Evolutionary conservation across 192 early-diverging fungal species (phyloP), one percentile per base, ranked within the genome.

Genomic region (Jimgerdemannia flammicorona): DNA sequence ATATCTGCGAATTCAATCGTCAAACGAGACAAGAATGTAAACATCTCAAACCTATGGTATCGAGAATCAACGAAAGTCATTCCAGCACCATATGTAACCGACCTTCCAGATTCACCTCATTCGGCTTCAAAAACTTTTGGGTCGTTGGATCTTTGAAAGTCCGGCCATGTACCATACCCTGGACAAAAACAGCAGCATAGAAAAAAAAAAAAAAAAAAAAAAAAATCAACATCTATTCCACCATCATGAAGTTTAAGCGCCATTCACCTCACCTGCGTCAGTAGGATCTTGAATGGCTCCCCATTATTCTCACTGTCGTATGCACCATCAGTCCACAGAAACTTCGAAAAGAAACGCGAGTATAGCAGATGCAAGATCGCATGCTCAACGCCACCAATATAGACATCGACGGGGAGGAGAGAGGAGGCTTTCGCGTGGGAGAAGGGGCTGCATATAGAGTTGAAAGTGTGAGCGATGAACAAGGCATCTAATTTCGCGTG

Each of bases 341-440:
- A 95, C 81, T 97, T 96, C 70, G 87, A 88, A 64, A 98, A 86
- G 77, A 97, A 98, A 11, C 97, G 90, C 43, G 95, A 90, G 78
- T 99, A 99, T 44, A 99, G 84, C 14, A 99, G 84, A 80, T 99
- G 97, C 86, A 97, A 77, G 70, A 96, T 97, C 4, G 96, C 90
- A 75, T 99, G 97, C 75, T 99, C 97, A 1, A 96, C 88, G 3
- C 97, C 97, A 49, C 97, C 97, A 76, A 99, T 91, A 80, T 99
- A 99, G 4, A 97, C 80, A 76, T 97, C 95, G 0, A 97, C 94
- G 8, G 97, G 97, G 73, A 95, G 82, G 6, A 80, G 79, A 0
- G 83, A 72, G 6, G 89, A 88, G 0, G 86, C 89, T 19, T 82
- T 82, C 2, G 72, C 80, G 0, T 81, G 64, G 64, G 83, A 80